phyloP scores from a whole-genome alignment of 139 green algal species.

The Picochlorum sp. region DNA sequence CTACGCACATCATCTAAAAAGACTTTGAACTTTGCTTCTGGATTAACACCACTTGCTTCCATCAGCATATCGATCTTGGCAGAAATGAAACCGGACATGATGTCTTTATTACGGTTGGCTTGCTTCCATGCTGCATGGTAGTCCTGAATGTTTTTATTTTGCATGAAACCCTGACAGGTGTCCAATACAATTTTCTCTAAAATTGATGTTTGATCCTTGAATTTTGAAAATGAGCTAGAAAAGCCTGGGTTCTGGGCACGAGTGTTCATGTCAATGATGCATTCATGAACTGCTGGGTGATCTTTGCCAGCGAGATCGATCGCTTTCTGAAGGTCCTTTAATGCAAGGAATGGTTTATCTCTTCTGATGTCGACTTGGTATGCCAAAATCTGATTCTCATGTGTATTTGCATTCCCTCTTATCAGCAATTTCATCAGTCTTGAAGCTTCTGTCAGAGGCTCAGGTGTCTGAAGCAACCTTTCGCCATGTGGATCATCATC shows the following conservation, averaged over 20 bases:
- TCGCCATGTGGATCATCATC: slow-evolving; percentile 81
- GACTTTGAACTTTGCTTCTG: too few species aligned
- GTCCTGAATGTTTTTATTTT: too few species aligned
- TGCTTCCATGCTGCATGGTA: too few species aligned
- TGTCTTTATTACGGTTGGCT: too few species aligned
- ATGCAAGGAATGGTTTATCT: slow-evolving; percentile 60
- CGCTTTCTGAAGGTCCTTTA: slow-evolving; percentile 55
- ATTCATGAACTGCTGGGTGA: slow-evolving; percentile 50
- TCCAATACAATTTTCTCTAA: too few species aligned
- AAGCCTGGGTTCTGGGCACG: not conserved
- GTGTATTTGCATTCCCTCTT: slow-evolving; percentile 21
- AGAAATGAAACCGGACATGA: too few species aligned
- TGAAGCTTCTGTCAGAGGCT: slow-evolving; percentile 76
- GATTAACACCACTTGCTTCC: too few species aligned
- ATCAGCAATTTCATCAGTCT: slow-evolving; percentile 73
- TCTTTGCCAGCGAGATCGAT: slow-evolving; percentile 27
- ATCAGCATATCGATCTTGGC: too few species aligned
- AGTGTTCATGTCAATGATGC: slow-evolving; percentile 33
- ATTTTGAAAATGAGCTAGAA: too few species aligned
- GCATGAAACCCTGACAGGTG: too few species aligned
- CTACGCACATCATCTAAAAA: too few species aligned
- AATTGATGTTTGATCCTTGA: too few species aligned
- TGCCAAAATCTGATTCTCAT: slow-evolving; percentile 48
- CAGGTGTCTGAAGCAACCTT: slow-evolving; percentile 50
- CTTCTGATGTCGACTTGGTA: slow-evolving; percentile 63